Evolutionary conservation across 2,329 filamentous ascomycete species (phyloP).

Genomic region (Colletotrichum spinosum): DNA sequence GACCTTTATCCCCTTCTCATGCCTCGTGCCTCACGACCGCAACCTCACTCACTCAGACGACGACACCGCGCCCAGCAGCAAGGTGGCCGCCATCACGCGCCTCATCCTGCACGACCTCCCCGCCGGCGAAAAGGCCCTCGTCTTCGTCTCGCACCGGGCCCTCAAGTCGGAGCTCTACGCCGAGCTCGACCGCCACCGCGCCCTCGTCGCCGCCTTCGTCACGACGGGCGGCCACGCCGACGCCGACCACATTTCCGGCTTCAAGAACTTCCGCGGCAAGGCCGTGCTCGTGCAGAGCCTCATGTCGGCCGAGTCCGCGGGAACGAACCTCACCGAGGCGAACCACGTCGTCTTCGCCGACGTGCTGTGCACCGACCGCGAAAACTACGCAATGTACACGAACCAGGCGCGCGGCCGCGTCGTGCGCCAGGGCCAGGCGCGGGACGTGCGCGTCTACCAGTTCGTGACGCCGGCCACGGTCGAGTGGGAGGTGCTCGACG

Average conservation of each 20-base stretch:
- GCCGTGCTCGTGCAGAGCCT: slow-evolving; percentile 52
- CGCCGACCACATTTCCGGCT: slow-evolving; percentile 40
- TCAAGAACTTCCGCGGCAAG: slow-evolving; percentile 41
- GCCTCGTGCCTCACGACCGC: too few relatives aligned
- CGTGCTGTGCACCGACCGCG: slow-evolving; percentile 47
- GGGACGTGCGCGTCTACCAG: slow-evolving; percentile 53
- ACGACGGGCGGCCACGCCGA: slow-evolving; percentile 22
- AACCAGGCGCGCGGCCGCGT: slow-evolving; percentile 54
- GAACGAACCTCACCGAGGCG: slow-evolving; percentile 54
- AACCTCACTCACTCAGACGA: neutral
- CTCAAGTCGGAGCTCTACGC: slow-evolving; percentile 44
- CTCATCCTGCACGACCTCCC: slow-evolving; percentile 40
- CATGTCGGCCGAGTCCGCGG: slow-evolving; percentile 52
- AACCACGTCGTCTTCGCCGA: slow-evolving; percentile 56
- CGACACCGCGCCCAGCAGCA: slow-evolving; percentile 21
- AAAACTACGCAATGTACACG: slow-evolving; percentile 49
- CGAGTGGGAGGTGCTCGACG: slow-evolving; percentile 53
- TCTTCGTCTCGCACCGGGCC: slow-evolving; percentile 51
- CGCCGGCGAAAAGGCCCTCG: slow-evolving; percentile 42
- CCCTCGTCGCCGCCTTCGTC: slow-evolving; percentile 30
- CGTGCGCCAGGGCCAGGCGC: slow-evolving; percentile 53
- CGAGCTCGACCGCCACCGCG: slow-evolving; percentile 32
- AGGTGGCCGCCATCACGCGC: slow-evolving; percentile 42
- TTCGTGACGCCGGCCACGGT: slow-evolving; percentile 52
- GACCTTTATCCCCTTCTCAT: neutral